phyloP scores from a whole-genome alignment of 495 filamentous ascomycete genomes.

The Annulohypoxylon bovei region DNA sequence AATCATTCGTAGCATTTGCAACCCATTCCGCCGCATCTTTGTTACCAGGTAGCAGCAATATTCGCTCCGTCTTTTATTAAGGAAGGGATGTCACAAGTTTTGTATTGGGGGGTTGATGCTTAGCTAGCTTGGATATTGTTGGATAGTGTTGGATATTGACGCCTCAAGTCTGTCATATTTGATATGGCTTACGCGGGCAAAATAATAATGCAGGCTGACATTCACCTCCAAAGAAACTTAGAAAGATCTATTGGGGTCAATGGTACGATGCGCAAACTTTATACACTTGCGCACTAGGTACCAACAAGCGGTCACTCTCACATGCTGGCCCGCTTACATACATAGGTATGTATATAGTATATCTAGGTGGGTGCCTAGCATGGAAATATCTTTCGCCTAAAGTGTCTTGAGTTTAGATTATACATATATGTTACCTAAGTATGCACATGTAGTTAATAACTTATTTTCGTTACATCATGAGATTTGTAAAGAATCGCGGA shows the following conservation, averaged over 20 bases:
- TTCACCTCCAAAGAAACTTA: background rate
- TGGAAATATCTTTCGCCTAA: constrained; percentile 1
- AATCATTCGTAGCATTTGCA: background rate
- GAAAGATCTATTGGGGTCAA: constrained; percentile 12
- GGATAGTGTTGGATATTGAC: constrained; percentile 1
- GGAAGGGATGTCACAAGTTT: constrained; percentile 8
- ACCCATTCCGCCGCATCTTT: background rate
- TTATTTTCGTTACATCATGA: background rate
- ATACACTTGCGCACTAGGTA: background rate
- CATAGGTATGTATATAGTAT: background rate
- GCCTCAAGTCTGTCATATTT: constrained; percentile 10
- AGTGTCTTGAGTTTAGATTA: constrained; percentile 1
- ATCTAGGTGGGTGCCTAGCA: background rate
- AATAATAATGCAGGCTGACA: constrained; percentile 32
- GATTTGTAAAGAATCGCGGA: background rate
- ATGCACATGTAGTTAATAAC: background rate
- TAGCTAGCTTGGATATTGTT: background rate
- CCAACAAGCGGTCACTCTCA: constrained; percentile 27
- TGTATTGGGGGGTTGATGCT: background rate
- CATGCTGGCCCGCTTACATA: constrained; percentile 1
- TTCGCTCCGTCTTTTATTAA: constrained; percentile 4
- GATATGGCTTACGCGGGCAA: constrained; percentile 25
- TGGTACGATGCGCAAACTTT: constrained; percentile 32
- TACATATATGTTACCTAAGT: background rate
- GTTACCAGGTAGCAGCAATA: constrained; percentile 2